Evolutionary conservation across 805 yeast species (phyloP).

Genomic region (Metschnikowia santaceciliae): DNA sequence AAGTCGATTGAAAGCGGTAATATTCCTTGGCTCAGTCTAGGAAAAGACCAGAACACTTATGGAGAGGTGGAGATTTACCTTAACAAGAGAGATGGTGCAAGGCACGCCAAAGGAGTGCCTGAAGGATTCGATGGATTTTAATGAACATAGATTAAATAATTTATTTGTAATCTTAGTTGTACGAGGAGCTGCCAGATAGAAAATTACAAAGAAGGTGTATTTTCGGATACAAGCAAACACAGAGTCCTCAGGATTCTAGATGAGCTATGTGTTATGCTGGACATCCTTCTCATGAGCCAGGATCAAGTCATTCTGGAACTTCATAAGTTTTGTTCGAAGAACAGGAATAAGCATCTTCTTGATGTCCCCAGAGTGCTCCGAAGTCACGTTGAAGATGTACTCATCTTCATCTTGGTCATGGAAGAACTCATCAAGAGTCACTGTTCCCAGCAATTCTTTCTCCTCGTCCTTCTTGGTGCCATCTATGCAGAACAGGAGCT

Average conservation of each 20-base stretch:
- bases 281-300: slow-evolving; percentile 59
- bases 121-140: slow-evolving; percentile 61
- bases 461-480: slow-evolving; percentile 41
- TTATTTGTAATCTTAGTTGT: not conserved
- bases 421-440: slow-evolving; percentile 62
- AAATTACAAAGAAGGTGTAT: not conserved
- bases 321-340: slow-evolving; percentile 43
- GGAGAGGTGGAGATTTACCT: slow-evolving; percentile 41
- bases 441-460: slow-evolving; percentile 36
- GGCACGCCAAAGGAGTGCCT: slow-evolving; percentile 84
- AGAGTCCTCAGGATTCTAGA: not conserved
- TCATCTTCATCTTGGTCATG: slow-evolving; percentile 75
- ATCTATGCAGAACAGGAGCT: slow-evolving; percentile 40
- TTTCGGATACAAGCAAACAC: not conserved
- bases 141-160: slow-evolving; percentile 15
- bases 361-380: slow-evolving; percentile 39
- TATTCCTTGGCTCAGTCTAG: slow-evolving; percentile 48
- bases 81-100: slow-evolving; percentile 49
- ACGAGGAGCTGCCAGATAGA: not conserved
- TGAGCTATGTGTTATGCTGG: slow-evolving; percentile 39
- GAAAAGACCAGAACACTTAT: slow-evolving; percentile 53
- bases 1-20: slow-evolving; percentile 45
- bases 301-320: slow-evolving; percentile 63
- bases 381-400: slow-evolving; percentile 46
- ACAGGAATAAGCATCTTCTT: slow-evolving; percentile 50